phyloP scores from a whole-genome alignment of 164 flowering plant genomes.

The Vitis amurensis region DNA sequence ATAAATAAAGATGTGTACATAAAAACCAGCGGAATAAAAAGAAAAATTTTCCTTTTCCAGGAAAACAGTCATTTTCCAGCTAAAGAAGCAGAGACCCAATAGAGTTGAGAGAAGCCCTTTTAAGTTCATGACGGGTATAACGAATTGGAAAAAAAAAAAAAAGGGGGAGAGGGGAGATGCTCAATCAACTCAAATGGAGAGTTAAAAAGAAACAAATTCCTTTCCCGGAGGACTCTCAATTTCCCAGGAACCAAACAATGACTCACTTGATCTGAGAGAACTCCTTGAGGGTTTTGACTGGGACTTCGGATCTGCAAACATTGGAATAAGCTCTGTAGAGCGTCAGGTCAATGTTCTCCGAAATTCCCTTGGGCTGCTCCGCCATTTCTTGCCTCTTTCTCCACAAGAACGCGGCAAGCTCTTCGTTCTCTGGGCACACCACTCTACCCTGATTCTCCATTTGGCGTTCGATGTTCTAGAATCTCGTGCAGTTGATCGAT shows the following conservation, averaged over 20 bases:
- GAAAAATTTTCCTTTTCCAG: too few relatives aligned
- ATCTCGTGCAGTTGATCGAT: not conserved
- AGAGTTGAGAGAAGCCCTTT: too few relatives aligned
- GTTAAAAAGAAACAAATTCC: not conserved
- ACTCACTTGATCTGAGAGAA: constrained; percentile 71
- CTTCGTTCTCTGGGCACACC: constrained; percentile 65
- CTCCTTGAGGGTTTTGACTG: constrained; percentile 61
- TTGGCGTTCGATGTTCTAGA: not conserved
- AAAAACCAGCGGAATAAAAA: too few relatives aligned
- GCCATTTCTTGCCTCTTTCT: constrained; percentile 62
- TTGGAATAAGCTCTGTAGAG: constrained; percentile 54
- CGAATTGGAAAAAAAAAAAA: too few relatives aligned
- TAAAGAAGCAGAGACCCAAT: too few relatives aligned
- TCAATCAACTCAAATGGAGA: too few relatives aligned
- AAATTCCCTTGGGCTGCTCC: constrained; percentile 45
- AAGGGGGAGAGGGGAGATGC: too few relatives aligned
- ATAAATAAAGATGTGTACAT: too few relatives aligned
- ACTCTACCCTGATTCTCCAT: constrained; percentile 42
- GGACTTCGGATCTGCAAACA: constrained; percentile 52
- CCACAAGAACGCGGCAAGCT: constrained; percentile 48
- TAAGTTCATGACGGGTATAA: too few relatives aligned
- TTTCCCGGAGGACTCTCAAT: not conserved
- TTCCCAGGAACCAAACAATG: not conserved
- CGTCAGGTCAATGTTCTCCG: constrained; percentile 50
- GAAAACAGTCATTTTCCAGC: too few relatives aligned